Evolutionary conservation across 495 filamentous ascomycete genomes (phyloP).

Genomic region (Poronia punctata): DNA sequence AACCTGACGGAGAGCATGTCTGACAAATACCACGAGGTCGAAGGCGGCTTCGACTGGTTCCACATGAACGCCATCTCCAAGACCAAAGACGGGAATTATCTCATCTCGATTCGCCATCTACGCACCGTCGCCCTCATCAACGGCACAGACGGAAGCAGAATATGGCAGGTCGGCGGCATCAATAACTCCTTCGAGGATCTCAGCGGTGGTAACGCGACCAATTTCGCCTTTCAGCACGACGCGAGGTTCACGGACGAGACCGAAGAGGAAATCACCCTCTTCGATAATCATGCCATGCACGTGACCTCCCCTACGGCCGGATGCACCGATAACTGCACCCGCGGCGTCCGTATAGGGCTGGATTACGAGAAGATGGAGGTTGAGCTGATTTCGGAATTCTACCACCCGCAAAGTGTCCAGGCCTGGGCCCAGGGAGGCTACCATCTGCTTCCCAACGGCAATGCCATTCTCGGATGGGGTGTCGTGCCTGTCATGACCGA

Average conservation of each 20-base stretch:
- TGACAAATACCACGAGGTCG: constrained; percentile 16
- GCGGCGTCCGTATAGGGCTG: constrained; percentile 46
- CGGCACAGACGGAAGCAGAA: constrained; percentile 43
- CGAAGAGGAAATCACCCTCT: constrained; percentile 43
- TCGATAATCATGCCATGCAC: constrained; percentile 49
- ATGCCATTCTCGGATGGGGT: constrained; percentile 52
- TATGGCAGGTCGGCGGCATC: constrained; percentile 50
- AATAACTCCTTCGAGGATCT: constrained; percentile 41
- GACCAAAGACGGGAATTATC: constrained; percentile 46
- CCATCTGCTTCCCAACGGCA: constrained; percentile 46
- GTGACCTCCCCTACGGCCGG: constrained; percentile 41
- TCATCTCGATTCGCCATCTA: constrained; percentile 50
- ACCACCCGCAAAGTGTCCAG: constrained; percentile 37
- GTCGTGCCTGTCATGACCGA: constrained; percentile 49
- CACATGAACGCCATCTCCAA: constrained; percentile 57
- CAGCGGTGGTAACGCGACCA: constrained; percentile 32
- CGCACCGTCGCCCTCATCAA: constrained; percentile 50
- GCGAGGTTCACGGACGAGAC: constrained; percentile 41
- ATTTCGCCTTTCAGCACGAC: constrained; percentile 54
- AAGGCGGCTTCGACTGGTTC: constrained; percentile 51
- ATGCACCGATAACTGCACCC: constrained; percentile 24
- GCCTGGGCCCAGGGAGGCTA: constrained; percentile 55
- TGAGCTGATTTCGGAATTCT: constrained; percentile 16
- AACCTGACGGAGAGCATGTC: constrained; percentile 37
- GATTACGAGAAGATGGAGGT: constrained; percentile 44